Percentiles rank a stretch among this genome's conserved stretches.
Evolutionary conservation across 768 basidiomycete species (phyloP).

Genomic region (Leccinum arenicola): DNA sequence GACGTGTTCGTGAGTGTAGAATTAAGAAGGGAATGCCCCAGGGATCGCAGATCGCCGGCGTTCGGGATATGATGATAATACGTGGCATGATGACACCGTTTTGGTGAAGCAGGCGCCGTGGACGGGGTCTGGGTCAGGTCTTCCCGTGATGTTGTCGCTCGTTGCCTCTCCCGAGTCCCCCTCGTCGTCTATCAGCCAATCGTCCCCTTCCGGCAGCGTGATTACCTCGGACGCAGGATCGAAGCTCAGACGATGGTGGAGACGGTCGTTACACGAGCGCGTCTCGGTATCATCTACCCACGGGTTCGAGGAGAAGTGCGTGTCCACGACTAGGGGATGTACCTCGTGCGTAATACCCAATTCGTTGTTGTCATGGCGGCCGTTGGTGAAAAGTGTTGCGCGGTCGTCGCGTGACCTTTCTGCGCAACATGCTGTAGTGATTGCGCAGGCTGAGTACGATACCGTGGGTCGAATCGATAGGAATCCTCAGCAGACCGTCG

Average conservation of each 20-base stretch:
- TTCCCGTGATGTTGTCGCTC: conserved; percentile 21
- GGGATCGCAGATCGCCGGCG: conserved; percentile 49
- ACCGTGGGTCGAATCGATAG: conserved; percentile 51
- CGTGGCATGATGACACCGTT: conserved; percentile 69
- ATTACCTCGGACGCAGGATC: conserved; percentile 88
- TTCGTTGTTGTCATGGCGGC: conserved; percentile 10
- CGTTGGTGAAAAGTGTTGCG: conserved; percentile 6
- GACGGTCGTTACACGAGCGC: conserved; percentile 29
- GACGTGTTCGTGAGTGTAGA: background rate
- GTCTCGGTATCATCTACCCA: conserved; percentile 54
- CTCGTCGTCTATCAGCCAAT: conserved; percentile 60
- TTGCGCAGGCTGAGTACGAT: conserved; percentile 83
- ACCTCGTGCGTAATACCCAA: conserved; percentile 7
- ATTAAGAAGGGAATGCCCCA: conserved; percentile 48
- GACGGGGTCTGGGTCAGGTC: conserved; percentile 17
- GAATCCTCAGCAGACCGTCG: conserved; percentile 34
- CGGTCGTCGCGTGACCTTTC: conserved; percentile 23
- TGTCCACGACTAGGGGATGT: conserved; percentile 26
- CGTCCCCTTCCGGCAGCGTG: conserved; percentile 73
- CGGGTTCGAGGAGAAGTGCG: conserved; percentile 43
- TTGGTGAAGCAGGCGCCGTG: conserved; percentile 34
- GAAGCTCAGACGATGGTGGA: conserved; percentile 68
- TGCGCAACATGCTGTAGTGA: conserved; percentile 54
- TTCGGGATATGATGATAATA: conserved; percentile 85
- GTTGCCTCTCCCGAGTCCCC: conserved; percentile 21